Percentiles rank a stretch among this genome's conserved stretches.
phyloP scores from a whole-genome alignment of 192 early-diverging fungal genomes.

The Backusella morwellensis region DNA sequence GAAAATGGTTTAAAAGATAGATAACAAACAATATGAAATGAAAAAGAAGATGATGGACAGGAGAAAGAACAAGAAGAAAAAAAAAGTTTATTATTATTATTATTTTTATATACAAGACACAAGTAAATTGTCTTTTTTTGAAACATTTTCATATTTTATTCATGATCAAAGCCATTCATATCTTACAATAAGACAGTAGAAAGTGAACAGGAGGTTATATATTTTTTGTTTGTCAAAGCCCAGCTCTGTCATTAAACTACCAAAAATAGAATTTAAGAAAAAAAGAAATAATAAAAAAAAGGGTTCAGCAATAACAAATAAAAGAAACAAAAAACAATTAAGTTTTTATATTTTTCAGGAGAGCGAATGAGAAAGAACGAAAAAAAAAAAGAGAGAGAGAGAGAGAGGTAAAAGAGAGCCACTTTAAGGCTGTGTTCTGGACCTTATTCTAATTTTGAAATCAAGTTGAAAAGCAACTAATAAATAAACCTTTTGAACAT shows the following conservation, averaged over 20 bases:
- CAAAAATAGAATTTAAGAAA: neutral
- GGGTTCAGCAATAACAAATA: neutral
- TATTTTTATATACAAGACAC: neutral
- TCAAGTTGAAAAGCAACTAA: neutral
- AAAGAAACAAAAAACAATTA: too few species aligned
- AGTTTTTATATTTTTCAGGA: neutral
- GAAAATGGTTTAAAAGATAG: neutral
- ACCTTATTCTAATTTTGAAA: neutral
- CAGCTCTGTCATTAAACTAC: neutral
- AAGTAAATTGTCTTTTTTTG: neutral
- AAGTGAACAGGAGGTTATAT: neutral
- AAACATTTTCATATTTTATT: neutral
- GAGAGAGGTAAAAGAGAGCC: neutral
- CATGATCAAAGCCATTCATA: neutral
- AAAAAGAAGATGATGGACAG: neutral
- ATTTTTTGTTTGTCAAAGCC: neutral
- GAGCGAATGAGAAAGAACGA: neutral
- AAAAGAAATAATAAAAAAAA: neutral
- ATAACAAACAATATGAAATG: neutral
- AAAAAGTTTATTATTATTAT: neutral
- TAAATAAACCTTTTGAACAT: neutral
- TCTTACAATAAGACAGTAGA: neutral
- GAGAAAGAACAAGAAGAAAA: neutral
- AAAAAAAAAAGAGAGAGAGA: neutral
- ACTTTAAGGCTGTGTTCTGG: slow-evolving; percentile 2